Evolutionary conservation across 192 early-diverging fungal species (phyloP).

Genomic region (Linnemannia elongata): DNA sequence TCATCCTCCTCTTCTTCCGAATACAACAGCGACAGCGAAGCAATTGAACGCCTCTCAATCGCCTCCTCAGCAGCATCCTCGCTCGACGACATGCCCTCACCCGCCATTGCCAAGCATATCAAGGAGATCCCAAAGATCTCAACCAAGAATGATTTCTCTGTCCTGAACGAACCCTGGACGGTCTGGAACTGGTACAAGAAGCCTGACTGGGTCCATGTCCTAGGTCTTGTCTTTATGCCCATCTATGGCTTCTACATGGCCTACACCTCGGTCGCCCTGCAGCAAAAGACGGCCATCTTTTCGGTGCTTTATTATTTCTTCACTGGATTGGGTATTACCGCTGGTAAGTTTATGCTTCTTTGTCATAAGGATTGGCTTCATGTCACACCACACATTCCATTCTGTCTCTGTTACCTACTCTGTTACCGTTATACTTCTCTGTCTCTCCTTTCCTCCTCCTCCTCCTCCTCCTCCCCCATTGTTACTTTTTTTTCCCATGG

Average conservation of each 20-base stretch:
- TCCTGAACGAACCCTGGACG: constrained; percentile 54
- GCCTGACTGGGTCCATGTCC: constrained; percentile 77
- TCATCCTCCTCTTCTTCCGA: not conserved
- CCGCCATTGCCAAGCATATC: constrained; percentile 32
- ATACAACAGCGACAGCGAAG: constrained; percentile 20
- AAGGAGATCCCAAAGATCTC: constrained; percentile 39
- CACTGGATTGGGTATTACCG: constrained; percentile 87
- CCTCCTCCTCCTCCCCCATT: too few species aligned
- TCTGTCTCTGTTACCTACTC: too few species aligned
- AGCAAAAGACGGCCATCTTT: constrained; percentile 77
- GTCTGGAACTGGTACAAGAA: constrained; percentile 62
- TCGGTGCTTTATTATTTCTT: constrained; percentile 74
- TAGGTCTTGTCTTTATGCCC: constrained; percentile 74
- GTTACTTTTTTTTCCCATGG: too few species aligned
- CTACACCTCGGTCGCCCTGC: constrained; percentile 71
- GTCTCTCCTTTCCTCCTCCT: too few species aligned
- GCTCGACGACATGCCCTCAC: not conserved
- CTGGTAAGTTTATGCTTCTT: constrained; percentile 62
- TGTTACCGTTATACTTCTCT: too few species aligned
- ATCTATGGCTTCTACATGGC: constrained; percentile 82
- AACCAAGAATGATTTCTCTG: constrained; percentile 41
- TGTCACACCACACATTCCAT: not conserved
- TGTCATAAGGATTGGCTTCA: not conserved
- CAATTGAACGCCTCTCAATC: constrained; percentile 18
- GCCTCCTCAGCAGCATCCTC: not conserved